These are phyloP conservation scores for Heliocybe sulcata DNA, from an alignment of 1,284 basidiomycete genomes.

Conservation along the genomic window DNA sequence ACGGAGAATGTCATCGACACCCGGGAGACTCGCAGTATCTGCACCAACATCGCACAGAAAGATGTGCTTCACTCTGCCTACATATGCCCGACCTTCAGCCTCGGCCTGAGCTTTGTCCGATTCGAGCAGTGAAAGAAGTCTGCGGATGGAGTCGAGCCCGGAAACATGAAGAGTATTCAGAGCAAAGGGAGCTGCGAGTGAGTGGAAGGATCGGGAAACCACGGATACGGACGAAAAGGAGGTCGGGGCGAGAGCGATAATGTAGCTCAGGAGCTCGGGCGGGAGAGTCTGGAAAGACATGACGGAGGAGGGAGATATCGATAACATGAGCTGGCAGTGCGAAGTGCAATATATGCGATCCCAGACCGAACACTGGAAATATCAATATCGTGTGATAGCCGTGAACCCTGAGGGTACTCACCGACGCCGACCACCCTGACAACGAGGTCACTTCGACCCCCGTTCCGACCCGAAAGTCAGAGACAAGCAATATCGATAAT, in stretches of 20 bases:
- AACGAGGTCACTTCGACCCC: background rate
- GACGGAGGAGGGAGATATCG: background rate
- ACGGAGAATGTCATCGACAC: background rate
- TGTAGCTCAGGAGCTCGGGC: background rate
- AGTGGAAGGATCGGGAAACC: background rate
- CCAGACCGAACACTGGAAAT: background rate
- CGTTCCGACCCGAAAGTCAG: background rate
- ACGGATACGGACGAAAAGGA: background rate
- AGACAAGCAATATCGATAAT: background rate
- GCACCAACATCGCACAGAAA: background rate
- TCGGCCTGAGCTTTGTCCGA: background rate
- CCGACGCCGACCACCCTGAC: background rate
- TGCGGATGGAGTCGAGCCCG: background rate
- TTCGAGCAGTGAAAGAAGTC: background rate
- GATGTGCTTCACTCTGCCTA: background rate
- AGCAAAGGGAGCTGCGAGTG: background rate
- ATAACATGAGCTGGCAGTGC: background rate
- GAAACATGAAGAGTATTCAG: background rate
- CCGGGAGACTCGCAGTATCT: background rate
- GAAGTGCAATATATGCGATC: background rate
- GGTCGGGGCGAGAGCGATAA: background rate
- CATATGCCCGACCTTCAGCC: background rate
- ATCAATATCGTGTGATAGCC: background rate
- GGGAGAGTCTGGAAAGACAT: background rate
- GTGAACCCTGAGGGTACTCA: background rate